Percentiles rank a stretch among this genome's conserved stretches.
phyloP scores from a whole-genome alignment of 805 yeast genomes.

The Allodekkera sacchari region DNA sequence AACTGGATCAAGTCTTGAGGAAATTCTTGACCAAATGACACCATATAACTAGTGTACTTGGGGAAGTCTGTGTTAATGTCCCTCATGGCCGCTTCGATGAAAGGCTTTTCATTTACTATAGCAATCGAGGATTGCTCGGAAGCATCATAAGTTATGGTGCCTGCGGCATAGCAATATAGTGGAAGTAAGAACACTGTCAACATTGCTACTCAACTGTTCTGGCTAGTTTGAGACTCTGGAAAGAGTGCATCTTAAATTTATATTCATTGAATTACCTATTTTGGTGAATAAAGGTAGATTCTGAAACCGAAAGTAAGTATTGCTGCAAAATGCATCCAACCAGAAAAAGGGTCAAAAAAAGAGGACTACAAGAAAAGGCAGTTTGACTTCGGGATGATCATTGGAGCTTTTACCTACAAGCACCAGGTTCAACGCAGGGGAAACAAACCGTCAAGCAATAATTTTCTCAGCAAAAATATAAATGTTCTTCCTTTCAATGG shows the following conservation, averaged over 20 bases:
- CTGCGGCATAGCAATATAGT: not conserved
- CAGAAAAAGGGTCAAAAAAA: slow-evolving; percentile 1
- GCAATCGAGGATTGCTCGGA: slow-evolving; percentile 24
- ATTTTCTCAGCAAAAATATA: no score
- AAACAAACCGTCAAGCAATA: no score
- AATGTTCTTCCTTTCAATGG: no score
- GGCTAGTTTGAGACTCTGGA: not conserved
- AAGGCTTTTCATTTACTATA: slow-evolving; percentile 22
- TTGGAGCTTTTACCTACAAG: no score
- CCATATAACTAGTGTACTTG: slow-evolving; percentile 29
- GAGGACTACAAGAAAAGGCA: slow-evolving; percentile 1
- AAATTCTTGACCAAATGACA: slow-evolving; percentile 15
- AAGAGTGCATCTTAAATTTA: not conserved
- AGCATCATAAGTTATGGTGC: slow-evolving; percentile 17
- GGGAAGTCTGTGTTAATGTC: slow-evolving; percentile 23
- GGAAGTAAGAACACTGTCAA: not conserved
- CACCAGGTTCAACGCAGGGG: no score
- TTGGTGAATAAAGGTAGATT: slow-evolving; percentile 13
- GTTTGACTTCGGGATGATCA: no score
- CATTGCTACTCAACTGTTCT: not conserved
- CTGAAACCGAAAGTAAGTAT: slow-evolving; percentile 7
- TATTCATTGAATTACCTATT: slow-evolving; percentile 8
- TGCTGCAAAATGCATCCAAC: not conserved
- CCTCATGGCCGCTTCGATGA: slow-evolving; percentile 23
- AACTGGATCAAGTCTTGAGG: slow-evolving; percentile 25